phyloP scores from a whole-genome alignment of 2,329 filamentous ascomycete genomes.

The Fragosphaeria purpurea region DNA sequence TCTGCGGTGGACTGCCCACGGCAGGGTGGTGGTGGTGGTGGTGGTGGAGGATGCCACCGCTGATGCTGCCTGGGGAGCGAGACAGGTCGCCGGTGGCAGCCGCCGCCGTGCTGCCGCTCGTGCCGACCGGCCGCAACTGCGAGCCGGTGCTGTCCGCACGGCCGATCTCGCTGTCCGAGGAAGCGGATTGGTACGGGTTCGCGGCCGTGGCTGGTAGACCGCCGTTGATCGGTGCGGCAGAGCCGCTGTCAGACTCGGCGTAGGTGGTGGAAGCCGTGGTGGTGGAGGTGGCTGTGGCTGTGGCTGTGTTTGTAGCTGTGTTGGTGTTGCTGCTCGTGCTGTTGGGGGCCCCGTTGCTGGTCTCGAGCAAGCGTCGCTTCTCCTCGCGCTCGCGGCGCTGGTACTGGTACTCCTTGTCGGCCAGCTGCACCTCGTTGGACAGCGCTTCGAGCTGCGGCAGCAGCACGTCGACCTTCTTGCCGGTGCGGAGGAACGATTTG shows the following conservation, averaged over 20 bases:
- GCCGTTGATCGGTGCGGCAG: background rate
- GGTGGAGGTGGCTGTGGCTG: background rate
- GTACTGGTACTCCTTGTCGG: conserved; percentile 94
- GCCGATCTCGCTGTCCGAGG: conserved; percentile 60
- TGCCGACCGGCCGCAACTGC: conserved; percentile 45
- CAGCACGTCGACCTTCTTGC: conserved; percentile 79
- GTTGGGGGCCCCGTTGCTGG: conserved; percentile 74
- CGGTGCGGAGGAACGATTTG: conserved; percentile 66
- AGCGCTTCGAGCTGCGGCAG: conserved; percentile 85
- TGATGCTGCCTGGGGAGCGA: conserved; percentile 47
- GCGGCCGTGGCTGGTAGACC: background rate
- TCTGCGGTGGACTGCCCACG: conserved; percentile 41
- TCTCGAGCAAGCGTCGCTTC: conserved; percentile 81
- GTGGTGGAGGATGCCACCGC: conserved; percentile 19
- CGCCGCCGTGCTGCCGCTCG: conserved; percentile 29
- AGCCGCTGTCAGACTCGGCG: conserved; percentile 36
- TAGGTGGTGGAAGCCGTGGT: background rate
- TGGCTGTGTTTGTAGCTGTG: conserved; percentile 36
- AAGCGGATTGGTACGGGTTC: conserved; percentile 27
- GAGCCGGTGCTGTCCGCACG: conserved; percentile 66
- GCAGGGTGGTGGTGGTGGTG: conserved; percentile 30
- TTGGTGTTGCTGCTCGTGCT: conserved; percentile 16
- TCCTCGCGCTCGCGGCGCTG: conserved; percentile 92
- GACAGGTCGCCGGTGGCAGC: conserved; percentile 33
- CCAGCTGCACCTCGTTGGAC: conserved; percentile 77